phyloP scores from a whole-genome alignment of 2,329 filamentous ascomycete species.

The Colletotrichum gloeosporioides region DNA sequence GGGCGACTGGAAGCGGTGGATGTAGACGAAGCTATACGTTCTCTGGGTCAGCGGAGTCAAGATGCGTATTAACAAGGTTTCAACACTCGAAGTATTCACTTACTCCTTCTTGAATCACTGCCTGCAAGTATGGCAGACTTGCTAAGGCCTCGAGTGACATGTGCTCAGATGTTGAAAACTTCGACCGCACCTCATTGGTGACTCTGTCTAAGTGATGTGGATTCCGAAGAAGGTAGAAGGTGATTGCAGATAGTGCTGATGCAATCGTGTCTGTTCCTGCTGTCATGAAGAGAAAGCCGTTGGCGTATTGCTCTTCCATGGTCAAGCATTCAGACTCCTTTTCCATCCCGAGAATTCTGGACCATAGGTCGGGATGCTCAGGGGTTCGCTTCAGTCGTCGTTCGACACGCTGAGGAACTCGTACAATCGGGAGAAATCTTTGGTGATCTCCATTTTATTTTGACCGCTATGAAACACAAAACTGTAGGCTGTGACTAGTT shows the following conservation, averaged over 20 bases:
- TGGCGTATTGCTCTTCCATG: conserved; percentile 7
- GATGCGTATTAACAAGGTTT: too few relatives aligned
- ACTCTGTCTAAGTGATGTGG: not conserved
- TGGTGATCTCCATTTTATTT: accelerated
- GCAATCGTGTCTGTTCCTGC: conserved; percentile 4
- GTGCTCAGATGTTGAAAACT: not conserved
- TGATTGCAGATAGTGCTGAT: not conserved
- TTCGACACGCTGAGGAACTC: not conserved
- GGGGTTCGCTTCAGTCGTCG: not conserved
- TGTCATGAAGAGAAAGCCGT: conserved; percentile 1
- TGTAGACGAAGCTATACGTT: not conserved
- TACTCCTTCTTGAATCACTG: not conserved
- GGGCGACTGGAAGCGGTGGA: not conserved
- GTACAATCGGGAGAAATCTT: not conserved
- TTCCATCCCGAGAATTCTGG: not conserved
- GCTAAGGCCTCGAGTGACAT: not conserved
- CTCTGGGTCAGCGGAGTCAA: too few relatives aligned
- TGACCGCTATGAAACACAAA: not conserved
- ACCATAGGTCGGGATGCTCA: not conserved
- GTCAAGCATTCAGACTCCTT: not conserved
- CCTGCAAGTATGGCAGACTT: not conserved
- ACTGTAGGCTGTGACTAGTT: not conserved
- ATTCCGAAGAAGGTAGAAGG: not conserved
- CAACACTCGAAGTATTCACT: too few relatives aligned
- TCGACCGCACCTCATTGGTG: conserved; percentile 6